Conservation (phyloP, 768 basidiomycete species). For the Leccinum uliginosum region DNA sequence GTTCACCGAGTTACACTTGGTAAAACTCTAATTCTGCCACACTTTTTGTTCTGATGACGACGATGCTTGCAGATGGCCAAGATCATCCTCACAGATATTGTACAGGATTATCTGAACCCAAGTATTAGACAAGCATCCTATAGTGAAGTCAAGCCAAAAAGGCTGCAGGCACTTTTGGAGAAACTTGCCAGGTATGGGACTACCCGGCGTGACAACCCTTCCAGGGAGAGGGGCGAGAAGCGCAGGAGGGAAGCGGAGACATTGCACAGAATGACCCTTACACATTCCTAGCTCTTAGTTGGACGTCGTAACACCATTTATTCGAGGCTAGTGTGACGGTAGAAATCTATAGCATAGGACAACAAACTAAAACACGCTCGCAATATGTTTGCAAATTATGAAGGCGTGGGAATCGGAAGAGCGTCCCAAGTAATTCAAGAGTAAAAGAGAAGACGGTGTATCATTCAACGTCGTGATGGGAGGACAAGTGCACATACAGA, state of each 20-base stretch:
- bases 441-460: conserved; percentile 39
- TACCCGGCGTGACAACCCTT: conserved; percentile 51
- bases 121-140: conserved; percentile 65
- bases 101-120: conserved; percentile 78
- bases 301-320: conserved; percentile 3
- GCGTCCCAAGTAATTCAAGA: conserved; percentile 25
- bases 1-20: conserved; percentile 77
- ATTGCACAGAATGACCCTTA: conserved; percentile 52
- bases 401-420: conserved; percentile 23
- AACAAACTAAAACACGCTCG: conserved; percentile 4
- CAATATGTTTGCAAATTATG: conserved; percentile 3
- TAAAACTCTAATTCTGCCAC: conserved; percentile 32
- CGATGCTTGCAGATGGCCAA: conserved; percentile 51
- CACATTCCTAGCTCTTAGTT: conserved; percentile 12
- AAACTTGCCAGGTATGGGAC: conserved; percentile 71
- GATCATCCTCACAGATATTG: conserved; percentile 66
- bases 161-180: conserved; percentile 69
- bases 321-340: conserved; percentile 4
- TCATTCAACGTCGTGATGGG: conserved; percentile 55
- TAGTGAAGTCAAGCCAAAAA: conserved; percentile 61
- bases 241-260: conserved; percentile 75
- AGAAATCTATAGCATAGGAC: not conserved
- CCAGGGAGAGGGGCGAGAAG: conserved; percentile 65
- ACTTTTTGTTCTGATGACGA: conserved; percentile 7
- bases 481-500: conserved; percentile 47